These are phyloP conservation scores for Umbelopsis sp. DNA, from an alignment of 192 early-diverging fungal genomes.

Conservation along the genomic window DNA sequence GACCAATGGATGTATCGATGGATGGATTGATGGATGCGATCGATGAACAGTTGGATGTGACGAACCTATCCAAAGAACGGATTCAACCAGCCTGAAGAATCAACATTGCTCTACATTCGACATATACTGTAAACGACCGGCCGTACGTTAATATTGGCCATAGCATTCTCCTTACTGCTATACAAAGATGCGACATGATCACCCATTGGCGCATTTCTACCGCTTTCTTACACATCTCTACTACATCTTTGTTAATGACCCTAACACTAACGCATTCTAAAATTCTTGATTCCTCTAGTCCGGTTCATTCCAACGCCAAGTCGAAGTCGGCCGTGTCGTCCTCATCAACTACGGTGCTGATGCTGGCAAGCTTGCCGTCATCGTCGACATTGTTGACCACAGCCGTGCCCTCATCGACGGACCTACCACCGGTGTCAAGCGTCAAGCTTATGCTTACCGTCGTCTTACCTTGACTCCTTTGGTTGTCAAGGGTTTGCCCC, in stretches of 20 bases:
- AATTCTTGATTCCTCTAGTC: constrained; percentile 24
- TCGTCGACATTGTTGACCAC: constrained; percentile 99
- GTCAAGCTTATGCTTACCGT: constrained; percentile 88
- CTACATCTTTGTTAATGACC: not conserved
- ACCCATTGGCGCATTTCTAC: not conserved
- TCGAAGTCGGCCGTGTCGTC: constrained; percentile 99
- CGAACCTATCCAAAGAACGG: too few species aligned
- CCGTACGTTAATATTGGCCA: too few species aligned
- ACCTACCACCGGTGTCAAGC: constrained; percentile 91
- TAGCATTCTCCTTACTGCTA: too few species aligned
- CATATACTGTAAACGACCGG: too few species aligned
- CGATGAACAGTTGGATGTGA: too few species aligned
- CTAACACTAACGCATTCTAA: not conserved
- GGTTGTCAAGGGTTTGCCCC: constrained; percentile 82
- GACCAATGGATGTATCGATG: constrained; percentile 25
- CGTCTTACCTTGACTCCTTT: constrained; percentile 90
- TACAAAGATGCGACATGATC: too few species aligned
- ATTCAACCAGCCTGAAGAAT: too few species aligned
- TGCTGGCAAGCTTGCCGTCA: constrained; percentile 96
- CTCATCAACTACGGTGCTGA: constrained; percentile 92
- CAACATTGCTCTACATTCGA: too few species aligned
- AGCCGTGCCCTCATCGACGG: constrained; percentile 97
- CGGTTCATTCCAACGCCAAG: constrained; percentile 83
- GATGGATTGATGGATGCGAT: not conserved
- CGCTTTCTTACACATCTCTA: not conserved